Percentiles rank a stretch among this genome's conserved stretches.
These are phyloP conservation scores for Mycena haematopus DNA, from an alignment of 768 basidiomycete species.

Conservation along the genomic window DNA sequence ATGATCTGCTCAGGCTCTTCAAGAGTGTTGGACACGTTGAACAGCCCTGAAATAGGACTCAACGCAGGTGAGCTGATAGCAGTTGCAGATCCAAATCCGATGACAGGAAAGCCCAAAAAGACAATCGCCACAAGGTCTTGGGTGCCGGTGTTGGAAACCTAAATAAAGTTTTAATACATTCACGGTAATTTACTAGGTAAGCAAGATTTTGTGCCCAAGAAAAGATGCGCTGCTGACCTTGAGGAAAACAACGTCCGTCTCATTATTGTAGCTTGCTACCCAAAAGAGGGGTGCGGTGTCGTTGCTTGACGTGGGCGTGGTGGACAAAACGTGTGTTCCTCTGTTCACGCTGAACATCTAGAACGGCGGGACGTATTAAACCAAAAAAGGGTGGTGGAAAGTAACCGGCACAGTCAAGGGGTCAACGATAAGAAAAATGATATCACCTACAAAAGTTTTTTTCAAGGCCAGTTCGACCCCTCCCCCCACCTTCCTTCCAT, in stretches of 20 bases:
- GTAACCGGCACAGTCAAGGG: too few relatives aligned
- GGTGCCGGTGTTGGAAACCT: slow-evolving; percentile 42
- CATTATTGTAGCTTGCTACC: slow-evolving; percentile 43
- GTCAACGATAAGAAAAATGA: too few relatives aligned
- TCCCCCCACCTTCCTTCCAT: too few relatives aligned
- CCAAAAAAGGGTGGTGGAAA: slow-evolving; percentile 1
- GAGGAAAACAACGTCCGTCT: slow-evolving; percentile 41
- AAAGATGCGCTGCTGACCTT: slow-evolving; percentile 36
- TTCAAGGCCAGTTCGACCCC: too few relatives aligned
- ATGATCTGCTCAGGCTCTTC: slow-evolving; percentile 40
- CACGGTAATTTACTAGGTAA: too few relatives aligned
- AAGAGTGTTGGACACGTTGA: slow-evolving; percentile 42
- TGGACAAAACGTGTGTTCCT: slow-evolving; percentile 41
- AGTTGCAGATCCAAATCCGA: slow-evolving; percentile 34
- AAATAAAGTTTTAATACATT: neutral
- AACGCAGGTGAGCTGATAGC: slow-evolving; percentile 38
- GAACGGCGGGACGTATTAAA: neutral
- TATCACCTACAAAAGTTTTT: too few relatives aligned
- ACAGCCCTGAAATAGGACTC: slow-evolving; percentile 40
- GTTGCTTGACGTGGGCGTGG: slow-evolving; percentile 35
- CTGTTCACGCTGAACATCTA: slow-evolving; percentile 47
- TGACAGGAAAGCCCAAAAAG: slow-evolving; percentile 38
- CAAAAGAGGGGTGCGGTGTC: slow-evolving; percentile 41
- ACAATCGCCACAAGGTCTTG: slow-evolving; percentile 41
- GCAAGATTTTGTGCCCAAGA: neutral